Evolutionary conservation across 2,329 filamentous ascomycete species (phyloP), one percentile per base, ranked within the genome.

Genomic region (Paraphoma sp.): DNA sequence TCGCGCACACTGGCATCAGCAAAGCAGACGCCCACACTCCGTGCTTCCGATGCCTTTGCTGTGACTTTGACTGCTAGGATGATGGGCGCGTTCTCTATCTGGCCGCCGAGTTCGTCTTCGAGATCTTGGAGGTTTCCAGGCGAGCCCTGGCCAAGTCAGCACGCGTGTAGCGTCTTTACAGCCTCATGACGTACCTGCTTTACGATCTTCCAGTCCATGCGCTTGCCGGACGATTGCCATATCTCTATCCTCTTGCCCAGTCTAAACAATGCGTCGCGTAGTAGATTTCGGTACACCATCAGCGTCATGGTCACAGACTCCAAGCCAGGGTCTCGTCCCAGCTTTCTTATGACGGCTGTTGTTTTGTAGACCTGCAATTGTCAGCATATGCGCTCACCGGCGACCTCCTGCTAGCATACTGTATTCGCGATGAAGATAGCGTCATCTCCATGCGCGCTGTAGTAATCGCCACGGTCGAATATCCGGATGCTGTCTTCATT

Each of bases 41-140:
- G 86, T 6, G 90, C 91, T 75, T 98, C 94, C 0, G 86, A 86
- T 1, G 92, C 91, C 73, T 91, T 96, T n/a, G 92, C 87, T 0
- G 91, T 90, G 23, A 98, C 89, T 77, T 97, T 98, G 72, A 99
- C 92, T 0, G 95, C 92, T 40, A 99, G 83, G 45, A 99, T 97
- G 76, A 98, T 96, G 14, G 95, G 96, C 0, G 95, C 92, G 2
- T 91, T 88, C 65, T 97, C 93, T 52, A 96, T 87, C 66, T 93
- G 88, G 38, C 90, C 86, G 10, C 93, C 94, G 0, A 99, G 83
- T 62, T 99, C 95, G 52, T 99, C 95, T 76, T 99, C 95, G 18
- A 99, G 90, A 71, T 97, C 94, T 77, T 99, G 95, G 23, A 99
- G 80, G 76, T 99, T 99, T 28, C 95, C 96, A 0, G 95, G 95